Conservation (phyloP, 345 rosid species). For the Acer yangbiense region DNA sequence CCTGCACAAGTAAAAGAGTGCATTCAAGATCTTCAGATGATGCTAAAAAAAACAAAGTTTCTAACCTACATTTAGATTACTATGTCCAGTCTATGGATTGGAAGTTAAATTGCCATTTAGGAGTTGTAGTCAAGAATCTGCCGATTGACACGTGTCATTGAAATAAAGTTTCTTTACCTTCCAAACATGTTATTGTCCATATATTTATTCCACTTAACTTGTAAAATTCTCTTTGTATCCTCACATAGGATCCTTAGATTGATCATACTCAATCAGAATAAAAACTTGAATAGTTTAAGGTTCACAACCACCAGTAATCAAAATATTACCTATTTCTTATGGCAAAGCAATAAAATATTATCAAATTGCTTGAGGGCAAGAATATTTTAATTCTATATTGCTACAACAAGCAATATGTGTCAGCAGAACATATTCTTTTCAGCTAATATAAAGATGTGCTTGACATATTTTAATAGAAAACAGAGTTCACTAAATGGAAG, state of each 20-base stretch:
- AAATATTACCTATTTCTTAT: not conserved
- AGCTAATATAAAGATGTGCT: not conserved
- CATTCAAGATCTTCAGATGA: not conserved
- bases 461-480: not conserved
- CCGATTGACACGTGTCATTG: not conserved
- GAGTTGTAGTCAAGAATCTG: not conserved
- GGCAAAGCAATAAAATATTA: not conserved
- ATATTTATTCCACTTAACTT: too few relatives aligned
- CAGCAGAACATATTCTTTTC: not conserved
- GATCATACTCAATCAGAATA: not conserved
- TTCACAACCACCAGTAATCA: not conserved
- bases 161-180: not conserved
- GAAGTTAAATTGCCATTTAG: not conserved
- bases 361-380: not conserved
- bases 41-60: not conserved
- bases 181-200: not conserved
- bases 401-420: too few relatives aligned
- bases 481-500: not conserved
- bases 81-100: not conserved
- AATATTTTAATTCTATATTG: not conserved
- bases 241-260: not conserved
- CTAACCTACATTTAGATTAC: not conserved
- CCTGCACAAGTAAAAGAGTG: slow-evolving; percentile 29
- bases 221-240: not conserved
- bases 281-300: not conserved